Conservation (phyloP, 257 asterid genomes). For the Euphrasia confusa region DNA sequence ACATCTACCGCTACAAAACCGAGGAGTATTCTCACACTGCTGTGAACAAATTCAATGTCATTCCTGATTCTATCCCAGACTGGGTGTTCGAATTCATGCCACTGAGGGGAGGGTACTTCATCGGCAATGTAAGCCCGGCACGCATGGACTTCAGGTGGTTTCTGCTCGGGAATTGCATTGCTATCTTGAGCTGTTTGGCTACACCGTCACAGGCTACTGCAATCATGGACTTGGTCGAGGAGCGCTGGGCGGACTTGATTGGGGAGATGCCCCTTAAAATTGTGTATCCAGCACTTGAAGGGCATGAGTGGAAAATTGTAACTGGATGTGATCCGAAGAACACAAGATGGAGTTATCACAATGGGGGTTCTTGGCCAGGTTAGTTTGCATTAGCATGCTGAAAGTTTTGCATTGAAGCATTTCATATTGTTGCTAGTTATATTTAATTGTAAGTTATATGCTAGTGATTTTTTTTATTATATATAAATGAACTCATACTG, state of each 20-base stretch:
- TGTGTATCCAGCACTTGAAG: slow-evolving; percentile 56
- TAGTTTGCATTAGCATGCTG: slow-evolving; percentile 9
- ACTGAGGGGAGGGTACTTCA: slow-evolving; percentile 50
- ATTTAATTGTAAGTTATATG: neutral
- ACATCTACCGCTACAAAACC: slow-evolving; percentile 60
- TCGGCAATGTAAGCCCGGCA: slow-evolving; percentile 58
- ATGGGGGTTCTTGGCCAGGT: slow-evolving; percentile 75
- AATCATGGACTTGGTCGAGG: slow-evolving; percentile 59
- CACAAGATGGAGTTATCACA: slow-evolving; percentile 64
- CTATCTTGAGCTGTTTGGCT: slow-evolving; percentile 51
- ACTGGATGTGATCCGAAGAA: slow-evolving; percentile 64
- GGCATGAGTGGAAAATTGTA: slow-evolving; percentile 46
- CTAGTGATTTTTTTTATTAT: neutral
- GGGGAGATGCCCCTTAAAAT: slow-evolving; percentile 63
- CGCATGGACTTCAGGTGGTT: slow-evolving; percentile 69
- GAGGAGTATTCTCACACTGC: slow-evolving; percentile 68
- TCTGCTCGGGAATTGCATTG: slow-evolving; percentile 51
- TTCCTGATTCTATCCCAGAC: slow-evolving; percentile 55
- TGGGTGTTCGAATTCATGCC: slow-evolving; percentile 68
- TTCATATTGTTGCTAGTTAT: slow-evolving; percentile 7
- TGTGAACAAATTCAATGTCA: slow-evolving; percentile 59
- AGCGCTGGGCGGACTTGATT: slow-evolving; percentile 46
- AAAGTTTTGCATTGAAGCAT: slow-evolving; percentile 7
- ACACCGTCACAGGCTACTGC: slow-evolving; percentile 51
- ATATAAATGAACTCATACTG: too few species aligned